A percentile compares a stretch with the other conserved stretches of the same genome.
These are phyloP conservation scores for Linnemannia exigua DNA, from an alignment of 192 early-diverging fungal genomes.

Conservation along the genomic window DNA sequence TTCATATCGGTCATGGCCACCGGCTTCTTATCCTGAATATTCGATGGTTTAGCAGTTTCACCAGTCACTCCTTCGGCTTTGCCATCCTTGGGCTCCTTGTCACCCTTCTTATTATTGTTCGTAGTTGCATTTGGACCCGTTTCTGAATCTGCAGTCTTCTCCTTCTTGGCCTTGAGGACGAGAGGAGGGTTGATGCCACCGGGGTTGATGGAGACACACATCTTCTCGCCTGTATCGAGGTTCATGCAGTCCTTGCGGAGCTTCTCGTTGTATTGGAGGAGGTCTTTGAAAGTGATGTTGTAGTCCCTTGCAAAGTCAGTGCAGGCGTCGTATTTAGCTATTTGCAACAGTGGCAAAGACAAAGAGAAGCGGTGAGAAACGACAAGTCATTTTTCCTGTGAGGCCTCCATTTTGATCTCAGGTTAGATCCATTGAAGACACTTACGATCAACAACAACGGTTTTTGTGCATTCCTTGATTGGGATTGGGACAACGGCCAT, in stretches of 20 bases:
- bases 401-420: no score
- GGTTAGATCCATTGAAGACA: no score
- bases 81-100: neutral
- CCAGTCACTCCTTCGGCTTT: neutral
- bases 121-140: neutral
- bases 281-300: slow-evolving; percentile 23
- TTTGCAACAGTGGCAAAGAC: neutral
- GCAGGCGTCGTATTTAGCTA: slow-evolving; percentile 6
- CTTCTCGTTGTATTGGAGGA: slow-evolving; percentile 43
- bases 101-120: neutral
- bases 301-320: slow-evolving; percentile 12
- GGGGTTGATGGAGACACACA: slow-evolving; percentile 45
- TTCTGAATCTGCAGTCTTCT: neutral
- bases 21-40: neutral
- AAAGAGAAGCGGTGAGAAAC: neutral
- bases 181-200: slow-evolving; percentile 7
- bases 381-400: neutral
- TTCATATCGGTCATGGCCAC: neutral
- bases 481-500: slow-evolving; percentile 29
- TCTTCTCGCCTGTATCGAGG: slow-evolving; percentile 25
- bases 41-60: neutral
- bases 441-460: slow-evolving; percentile 24
- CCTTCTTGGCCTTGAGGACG: neutral
- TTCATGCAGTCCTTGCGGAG: slow-evolving; percentile 21
- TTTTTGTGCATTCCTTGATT: slow-evolving; percentile 25